Evolutionary conservation across 805 yeast genomes (phyloP).

Genomic region (Myxozyma lipomycoides): DNA sequence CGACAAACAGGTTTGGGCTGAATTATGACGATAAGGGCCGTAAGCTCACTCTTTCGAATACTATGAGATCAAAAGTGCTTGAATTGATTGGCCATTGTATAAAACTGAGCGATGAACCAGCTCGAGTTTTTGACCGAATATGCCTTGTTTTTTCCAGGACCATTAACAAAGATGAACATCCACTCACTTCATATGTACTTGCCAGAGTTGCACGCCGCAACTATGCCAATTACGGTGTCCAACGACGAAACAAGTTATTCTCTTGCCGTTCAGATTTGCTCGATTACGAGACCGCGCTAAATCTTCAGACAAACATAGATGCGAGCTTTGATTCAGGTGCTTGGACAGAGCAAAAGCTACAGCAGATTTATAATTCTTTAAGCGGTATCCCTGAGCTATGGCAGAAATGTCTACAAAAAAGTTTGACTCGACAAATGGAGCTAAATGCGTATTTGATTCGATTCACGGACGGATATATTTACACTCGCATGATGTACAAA

Average conservation of each 20-base stretch:
- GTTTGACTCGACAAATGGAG: background rate
- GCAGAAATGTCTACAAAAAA: conserved; percentile 2
- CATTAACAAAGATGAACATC: conserved; percentile 7
- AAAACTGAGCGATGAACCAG: background rate
- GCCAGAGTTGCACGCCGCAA: conserved; percentile 17
- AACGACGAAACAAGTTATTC: conserved; percentile 25
- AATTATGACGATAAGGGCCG: conserved; percentile 12
- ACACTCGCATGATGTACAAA: conserved; percentile 25
- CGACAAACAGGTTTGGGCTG: conserved; percentile 10
- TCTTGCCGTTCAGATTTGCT: conserved; percentile 15
- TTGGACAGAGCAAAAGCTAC: conserved; percentile 4
- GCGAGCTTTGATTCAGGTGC: conserved; percentile 5
- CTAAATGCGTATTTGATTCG: conserved; percentile 21
- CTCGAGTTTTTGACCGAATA: conserved; percentile 20
- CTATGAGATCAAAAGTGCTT: conserved; percentile 5
- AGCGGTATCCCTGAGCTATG: conserved; percentile 9
- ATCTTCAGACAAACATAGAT: conserved; percentile 14
- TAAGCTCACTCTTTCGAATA: conserved; percentile 1
- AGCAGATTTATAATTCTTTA: conserved; percentile 2
- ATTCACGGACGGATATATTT: conserved; percentile 23
- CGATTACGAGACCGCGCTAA: conserved; percentile 24
- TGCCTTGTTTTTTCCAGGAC: conserved; percentile 25
- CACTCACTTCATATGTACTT: conserved; percentile 18
- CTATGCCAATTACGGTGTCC: conserved; percentile 20
- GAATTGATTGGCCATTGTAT: conserved; percentile 7